These are phyloP conservation scores for Austroboletus eburneus DNA, from an alignment of 768 basidiomycete genomes.

Conservation along the genomic window DNA sequence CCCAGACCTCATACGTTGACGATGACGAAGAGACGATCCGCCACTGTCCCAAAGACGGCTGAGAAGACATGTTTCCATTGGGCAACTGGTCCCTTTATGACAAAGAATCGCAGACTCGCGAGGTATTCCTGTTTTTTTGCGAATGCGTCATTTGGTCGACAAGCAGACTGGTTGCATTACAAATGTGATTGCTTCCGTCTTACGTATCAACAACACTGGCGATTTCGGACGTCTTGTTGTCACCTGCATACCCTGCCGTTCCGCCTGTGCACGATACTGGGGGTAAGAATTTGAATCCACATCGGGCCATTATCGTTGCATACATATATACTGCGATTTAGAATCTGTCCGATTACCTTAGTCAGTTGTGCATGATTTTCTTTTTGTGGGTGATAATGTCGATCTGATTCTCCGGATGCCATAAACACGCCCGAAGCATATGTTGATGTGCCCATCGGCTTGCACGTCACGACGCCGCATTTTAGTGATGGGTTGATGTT, in stretches of 20 bases:
- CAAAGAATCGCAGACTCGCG: slow-evolving; percentile 30
- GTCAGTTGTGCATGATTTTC: too few species aligned
- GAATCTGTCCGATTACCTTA: too few species aligned
- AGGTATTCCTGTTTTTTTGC: slow-evolving; percentile 16
- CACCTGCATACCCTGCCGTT: neutral
- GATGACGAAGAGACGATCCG: slow-evolving; percentile 34
- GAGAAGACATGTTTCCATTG: slow-evolving; percentile 38
- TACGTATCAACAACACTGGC: slow-evolving; percentile 36
- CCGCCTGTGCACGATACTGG: too few species aligned
- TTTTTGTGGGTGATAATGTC: too few species aligned
- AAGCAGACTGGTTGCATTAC: slow-evolving; percentile 20
- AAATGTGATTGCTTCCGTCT: slow-evolving; percentile 34
- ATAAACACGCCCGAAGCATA: too few species aligned
- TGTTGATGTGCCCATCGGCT: too few species aligned
- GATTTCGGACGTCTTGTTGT: slow-evolving; percentile 40
- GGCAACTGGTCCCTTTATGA: slow-evolving; percentile 26
- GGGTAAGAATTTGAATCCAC: too few species aligned
- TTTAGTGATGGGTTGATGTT: too few species aligned
- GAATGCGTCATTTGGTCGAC: neutral
- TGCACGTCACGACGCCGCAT: too few species aligned
- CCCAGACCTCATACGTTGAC: slow-evolving; percentile 35
- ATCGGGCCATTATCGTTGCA: too few species aligned
- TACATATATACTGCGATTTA: too few species aligned
- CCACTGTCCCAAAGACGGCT: slow-evolving; percentile 18
- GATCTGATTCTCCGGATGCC: too few species aligned